These are phyloP conservation scores for Paracorniculantispora psalliotae DNA, from an alignment of 2,329 filamentous ascomycete genomes.

Conservation along the genomic window DNA sequence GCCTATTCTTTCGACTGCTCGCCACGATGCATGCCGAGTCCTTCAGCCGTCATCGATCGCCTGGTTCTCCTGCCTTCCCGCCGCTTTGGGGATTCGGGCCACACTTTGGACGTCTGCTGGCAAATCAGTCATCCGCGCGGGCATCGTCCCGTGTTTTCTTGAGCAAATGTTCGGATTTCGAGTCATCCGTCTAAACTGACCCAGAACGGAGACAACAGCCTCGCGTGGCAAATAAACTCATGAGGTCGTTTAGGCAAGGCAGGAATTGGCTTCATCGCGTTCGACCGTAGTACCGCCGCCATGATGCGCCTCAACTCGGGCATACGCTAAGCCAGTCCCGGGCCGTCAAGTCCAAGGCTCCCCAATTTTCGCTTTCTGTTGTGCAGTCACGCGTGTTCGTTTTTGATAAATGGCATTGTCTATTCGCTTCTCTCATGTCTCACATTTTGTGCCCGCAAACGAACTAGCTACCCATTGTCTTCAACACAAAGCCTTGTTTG, in stretches of 20 bases:
- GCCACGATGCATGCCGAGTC: not conserved
- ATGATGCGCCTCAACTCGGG: not conserved
- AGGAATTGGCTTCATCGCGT: not conserved
- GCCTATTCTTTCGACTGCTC: not conserved
- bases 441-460: not conserved
- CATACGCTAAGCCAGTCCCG: not conserved
- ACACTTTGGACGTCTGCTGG: not conserved
- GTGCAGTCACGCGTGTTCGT: not conserved
- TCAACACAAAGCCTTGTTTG: not conserved
- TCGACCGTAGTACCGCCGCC: not conserved
- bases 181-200: not conserved
- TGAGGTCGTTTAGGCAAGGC: not conserved
- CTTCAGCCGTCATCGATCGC: not conserved
- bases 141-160: not conserved
- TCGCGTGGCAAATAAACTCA: not conserved
- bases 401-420: not conserved
- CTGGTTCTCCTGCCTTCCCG: not conserved
- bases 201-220: not conserved
- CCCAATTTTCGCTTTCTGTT: not conserved
- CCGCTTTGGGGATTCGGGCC: not conserved
- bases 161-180: too few species aligned
- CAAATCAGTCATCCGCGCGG: too few species aligned
- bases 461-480: not conserved
- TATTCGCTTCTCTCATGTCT: not conserved
- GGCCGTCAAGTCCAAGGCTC: not conserved